These are phyloP conservation scores for Tympanopsis confertula DNA, from an alignment of 2,329 filamentous ascomycete genomes.

Conservation along the genomic window DNA sequence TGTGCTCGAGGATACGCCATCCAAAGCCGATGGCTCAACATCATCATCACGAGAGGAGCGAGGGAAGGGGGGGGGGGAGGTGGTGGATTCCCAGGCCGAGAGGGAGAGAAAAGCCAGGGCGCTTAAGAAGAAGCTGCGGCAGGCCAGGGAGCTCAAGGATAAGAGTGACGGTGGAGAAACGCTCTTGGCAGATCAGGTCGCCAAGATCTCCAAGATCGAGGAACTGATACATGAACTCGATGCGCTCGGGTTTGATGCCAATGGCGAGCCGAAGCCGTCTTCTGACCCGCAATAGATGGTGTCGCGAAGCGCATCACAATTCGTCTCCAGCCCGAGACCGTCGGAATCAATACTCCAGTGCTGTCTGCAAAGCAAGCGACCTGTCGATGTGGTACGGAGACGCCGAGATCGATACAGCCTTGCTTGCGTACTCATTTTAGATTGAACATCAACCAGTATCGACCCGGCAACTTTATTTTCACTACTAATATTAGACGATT, in stretches of 20 bases:
- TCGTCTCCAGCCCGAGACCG: too few species aligned
- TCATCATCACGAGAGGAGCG: conserved; percentile 4
- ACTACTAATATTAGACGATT: too few species aligned
- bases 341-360: too few species aligned
- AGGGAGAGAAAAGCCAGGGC: conserved; percentile 87
- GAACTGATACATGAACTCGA: conserved; percentile 85
- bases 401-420: too few species aligned
- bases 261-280: conserved; percentile 59
- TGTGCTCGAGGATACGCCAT: conserved; percentile 36
- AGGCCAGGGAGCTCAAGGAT: conserved; percentile 77
- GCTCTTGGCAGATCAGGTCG: conserved; percentile 84
- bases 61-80: conserved; percentile 26
- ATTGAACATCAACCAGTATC: too few species aligned
- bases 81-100: conserved; percentile 60
- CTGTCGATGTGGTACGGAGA: too few species aligned
- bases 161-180: conserved; percentile 82
- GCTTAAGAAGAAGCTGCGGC: conserved; percentile 86
- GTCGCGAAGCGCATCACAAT: too few species aligned
- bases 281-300: too few species aligned
- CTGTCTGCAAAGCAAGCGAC: too few species aligned
- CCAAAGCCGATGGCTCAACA: conserved; percentile 12
- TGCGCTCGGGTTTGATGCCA: conserved; percentile 68
- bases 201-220: conserved; percentile 94
- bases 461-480: too few species aligned
- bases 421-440: too few species aligned